Evolutionary conservation across 768 basidiomycete species (phyloP).

Genomic region (Podaxis mareebaensis): DNA sequence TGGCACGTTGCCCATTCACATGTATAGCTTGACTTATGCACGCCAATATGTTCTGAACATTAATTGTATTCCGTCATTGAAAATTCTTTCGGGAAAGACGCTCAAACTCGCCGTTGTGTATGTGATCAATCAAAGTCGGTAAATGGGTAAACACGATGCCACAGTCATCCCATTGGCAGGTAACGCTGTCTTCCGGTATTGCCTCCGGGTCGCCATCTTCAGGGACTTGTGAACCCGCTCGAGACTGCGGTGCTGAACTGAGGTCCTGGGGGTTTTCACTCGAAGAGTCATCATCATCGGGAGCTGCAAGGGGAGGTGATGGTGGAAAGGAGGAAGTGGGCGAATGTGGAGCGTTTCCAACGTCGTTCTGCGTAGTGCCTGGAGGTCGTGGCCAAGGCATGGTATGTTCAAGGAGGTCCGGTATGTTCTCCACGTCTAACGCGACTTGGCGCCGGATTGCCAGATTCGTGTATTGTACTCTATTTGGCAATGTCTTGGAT

Average conservation of each 20-base stretch:
- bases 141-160: constrained; percentile 71
- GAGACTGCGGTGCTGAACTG: constrained; percentile 6
- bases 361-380: background rate
- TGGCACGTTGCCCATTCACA: constrained; percentile 89
- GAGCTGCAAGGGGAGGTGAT: background rate
- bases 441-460: background rate
- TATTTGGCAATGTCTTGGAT: constrained; percentile 8
- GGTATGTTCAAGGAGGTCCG: constrained; percentile 1
- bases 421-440: constrained; percentile 4
- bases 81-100: background rate
- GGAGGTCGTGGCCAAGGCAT: constrained; percentile 6
- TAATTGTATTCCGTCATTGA: constrained; percentile 6
- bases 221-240: constrained; percentile 8
- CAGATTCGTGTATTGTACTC: constrained; percentile 3
- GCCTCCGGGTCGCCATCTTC: constrained; percentile 6
- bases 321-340: constrained; percentile 1
- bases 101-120: constrained; percentile 67
- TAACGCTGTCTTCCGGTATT: constrained; percentile 54
- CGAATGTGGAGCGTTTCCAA: background rate
- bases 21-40: constrained; percentile 80
- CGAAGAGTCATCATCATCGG: constrained; percentile 6
- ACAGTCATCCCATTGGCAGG: constrained; percentile 87
- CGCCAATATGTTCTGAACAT: constrained; percentile 72
- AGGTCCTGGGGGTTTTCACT: constrained; percentile 11
- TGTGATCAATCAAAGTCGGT: constrained; percentile 76